Conservation (phyloP, 495 filamentous ascomycete genomes). For the Trypethelium eluteriae region DNA sequence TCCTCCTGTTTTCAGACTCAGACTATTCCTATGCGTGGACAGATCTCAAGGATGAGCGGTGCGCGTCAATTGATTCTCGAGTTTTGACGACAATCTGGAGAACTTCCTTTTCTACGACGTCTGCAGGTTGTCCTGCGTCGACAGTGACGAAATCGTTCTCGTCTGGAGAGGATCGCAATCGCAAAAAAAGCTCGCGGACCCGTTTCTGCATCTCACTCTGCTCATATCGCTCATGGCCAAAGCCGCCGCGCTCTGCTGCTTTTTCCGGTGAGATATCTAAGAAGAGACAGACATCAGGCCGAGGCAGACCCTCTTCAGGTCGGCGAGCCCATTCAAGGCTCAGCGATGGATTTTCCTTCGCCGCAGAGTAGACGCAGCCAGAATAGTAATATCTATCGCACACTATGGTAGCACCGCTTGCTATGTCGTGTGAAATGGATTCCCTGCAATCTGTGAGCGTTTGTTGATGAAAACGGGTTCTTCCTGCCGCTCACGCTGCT, state of each 20-base stretch:
- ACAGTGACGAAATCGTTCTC: slow-evolving; percentile 38
- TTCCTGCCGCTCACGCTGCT: slow-evolving; percentile 45
- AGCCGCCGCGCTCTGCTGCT: slow-evolving; percentile 70
- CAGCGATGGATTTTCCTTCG: slow-evolving; percentile 66
- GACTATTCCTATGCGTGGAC: not conserved
- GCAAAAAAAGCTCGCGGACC: slow-evolving; percentile 63
- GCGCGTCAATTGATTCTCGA: not conserved
- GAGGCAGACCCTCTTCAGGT: slow-evolving; percentile 80
- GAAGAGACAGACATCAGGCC: slow-evolving; percentile 82
- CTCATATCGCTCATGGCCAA: slow-evolving; percentile 84
- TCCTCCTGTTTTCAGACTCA: not conserved
- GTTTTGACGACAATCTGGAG: slow-evolving; percentile 9
- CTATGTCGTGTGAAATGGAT: slow-evolving; percentile 54
- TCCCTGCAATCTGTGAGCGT: slow-evolving; percentile 33
- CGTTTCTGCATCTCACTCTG: slow-evolving; percentile 70
- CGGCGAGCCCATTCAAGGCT: slow-evolving; percentile 67
- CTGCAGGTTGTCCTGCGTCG: slow-evolving; percentile 43
- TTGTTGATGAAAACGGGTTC: not conserved
- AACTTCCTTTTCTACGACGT: slow-evolving; percentile 25
- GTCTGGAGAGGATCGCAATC: slow-evolving; percentile 22
- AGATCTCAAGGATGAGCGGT: not conserved
- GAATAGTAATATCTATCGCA: slow-evolving; percentile 92
- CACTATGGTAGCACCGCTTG: slow-evolving; percentile 63
- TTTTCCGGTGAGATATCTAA: slow-evolving; percentile 67
- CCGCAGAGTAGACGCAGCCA: slow-evolving; percentile 91